Evolutionary conservation across 2,329 filamentous ascomycete species (phyloP).

Genomic region (Shiraia sp.): DNA sequence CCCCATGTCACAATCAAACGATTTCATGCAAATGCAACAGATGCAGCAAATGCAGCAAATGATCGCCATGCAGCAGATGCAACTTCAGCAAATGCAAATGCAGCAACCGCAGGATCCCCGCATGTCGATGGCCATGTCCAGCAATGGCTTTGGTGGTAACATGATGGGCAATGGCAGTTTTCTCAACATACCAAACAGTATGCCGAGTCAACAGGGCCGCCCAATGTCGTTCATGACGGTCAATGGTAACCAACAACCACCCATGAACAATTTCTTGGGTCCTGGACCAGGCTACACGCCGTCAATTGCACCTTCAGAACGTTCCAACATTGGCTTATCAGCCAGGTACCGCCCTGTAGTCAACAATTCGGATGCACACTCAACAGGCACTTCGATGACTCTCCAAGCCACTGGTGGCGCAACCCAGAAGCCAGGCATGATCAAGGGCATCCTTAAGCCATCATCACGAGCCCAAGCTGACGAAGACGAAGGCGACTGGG

Average conservation of each 20-base stretch:
- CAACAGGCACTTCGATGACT: slow-evolving; percentile 37
- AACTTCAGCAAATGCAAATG: slow-evolving; percentile 63
- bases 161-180: slow-evolving; percentile 30
- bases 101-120: slow-evolving; percentile 38
- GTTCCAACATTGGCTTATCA: slow-evolving; percentile 89
- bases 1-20: slow-evolving; percentile 76
- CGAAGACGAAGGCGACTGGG: slow-evolving; percentile 39
- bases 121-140: slow-evolving; percentile 29
- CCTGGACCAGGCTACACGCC: slow-evolving; percentile 68
- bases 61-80: slow-evolving; percentile 49
- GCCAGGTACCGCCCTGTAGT: slow-evolving; percentile 90
- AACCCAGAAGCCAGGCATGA: slow-evolving; percentile 16
- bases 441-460: slow-evolving; percentile 41
- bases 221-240: slow-evolving; percentile 53
- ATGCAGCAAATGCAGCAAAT: slow-evolving; percentile 61
- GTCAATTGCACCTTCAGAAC: slow-evolving; percentile 93
- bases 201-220: slow-evolving; percentile 39
- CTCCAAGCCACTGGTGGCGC: slow-evolving; percentile 35
- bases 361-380: slow-evolving; percentile 35
- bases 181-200: slow-evolving; percentile 26
- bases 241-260: slow-evolving; percentile 52
- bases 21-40: slow-evolving; percentile 84
- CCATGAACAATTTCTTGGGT: slow-evolving; percentile 34
- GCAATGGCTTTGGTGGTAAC: slow-evolving; percentile 21
- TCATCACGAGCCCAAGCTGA: slow-evolving; percentile 8